A percentile compares a stretch with the other conserved stretches of the same genome.
phyloP scores from a whole-genome alignment of 2,329 filamentous ascomycete genomes.

The Amphichorda felina region DNA sequence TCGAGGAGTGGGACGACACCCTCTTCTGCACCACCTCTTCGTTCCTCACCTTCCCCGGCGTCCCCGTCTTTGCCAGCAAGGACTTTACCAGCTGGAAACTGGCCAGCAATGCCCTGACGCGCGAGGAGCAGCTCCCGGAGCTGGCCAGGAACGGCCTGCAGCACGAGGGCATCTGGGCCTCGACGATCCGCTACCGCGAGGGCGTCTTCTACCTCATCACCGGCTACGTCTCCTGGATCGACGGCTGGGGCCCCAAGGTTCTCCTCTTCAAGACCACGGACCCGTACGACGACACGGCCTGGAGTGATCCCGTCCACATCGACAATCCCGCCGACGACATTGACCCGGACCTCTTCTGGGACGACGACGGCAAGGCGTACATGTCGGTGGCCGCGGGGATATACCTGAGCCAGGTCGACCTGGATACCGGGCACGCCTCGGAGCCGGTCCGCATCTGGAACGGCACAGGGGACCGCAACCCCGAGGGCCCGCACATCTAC shows the following conservation, averaged over 20 bases:
- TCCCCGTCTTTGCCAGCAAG: constrained; percentile 37
- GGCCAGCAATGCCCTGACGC: constrained; percentile 14
- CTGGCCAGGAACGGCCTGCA: constrained; percentile 9
- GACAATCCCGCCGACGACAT: constrained; percentile 17
- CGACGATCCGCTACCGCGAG: constrained; percentile 27
- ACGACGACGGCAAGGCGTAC: constrained; percentile 17
- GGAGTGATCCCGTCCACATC: constrained; percentile 21
- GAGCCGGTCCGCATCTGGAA: constrained; percentile 25
- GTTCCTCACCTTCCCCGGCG: constrained; percentile 36
- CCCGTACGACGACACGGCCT: constrained; percentile 26
- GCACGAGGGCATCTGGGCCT: constrained; percentile 32
- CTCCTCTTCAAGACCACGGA: constrained; percentile 27
- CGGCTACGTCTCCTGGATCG: constrained; percentile 9
- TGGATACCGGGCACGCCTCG: constrained; percentile 19
- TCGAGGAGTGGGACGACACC: constrained; percentile 24
- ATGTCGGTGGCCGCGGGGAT: constrained; percentile 17
- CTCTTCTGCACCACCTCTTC: constrained; percentile 39
- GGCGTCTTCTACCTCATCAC: constrained; percentile 31
- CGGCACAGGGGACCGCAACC: constrained; percentile 23
- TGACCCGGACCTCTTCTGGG: constrained; percentile 9
- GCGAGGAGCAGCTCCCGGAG: constrained; percentile 26
- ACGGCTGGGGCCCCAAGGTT: constrained; percentile 17
- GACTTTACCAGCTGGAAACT: constrained; percentile 36
- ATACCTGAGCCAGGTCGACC: constrained; percentile 12
- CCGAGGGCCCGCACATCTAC: constrained; percentile 34